A percentile compares a stretch with the other conserved stretches of the same genome.
phyloP scores from a whole-genome alignment of 2,329 filamentous ascomycete genomes.

The Pseudocercospora macadamiae region DNA sequence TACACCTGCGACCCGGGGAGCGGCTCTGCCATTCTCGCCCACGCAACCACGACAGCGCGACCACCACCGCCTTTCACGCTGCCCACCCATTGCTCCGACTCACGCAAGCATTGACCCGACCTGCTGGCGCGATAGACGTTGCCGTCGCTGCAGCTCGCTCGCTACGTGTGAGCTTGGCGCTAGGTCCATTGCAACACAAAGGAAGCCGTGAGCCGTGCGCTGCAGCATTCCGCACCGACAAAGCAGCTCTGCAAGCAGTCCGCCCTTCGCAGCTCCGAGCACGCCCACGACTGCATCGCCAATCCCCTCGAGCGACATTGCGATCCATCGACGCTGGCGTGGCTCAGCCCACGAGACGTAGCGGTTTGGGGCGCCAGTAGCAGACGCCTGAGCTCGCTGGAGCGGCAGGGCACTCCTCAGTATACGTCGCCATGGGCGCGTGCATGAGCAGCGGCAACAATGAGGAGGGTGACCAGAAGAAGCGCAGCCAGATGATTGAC shows the following conservation, averaged over 20 bases:
- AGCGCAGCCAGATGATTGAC: conserved; percentile 95
- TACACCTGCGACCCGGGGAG: neutral
- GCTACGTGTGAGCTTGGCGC: neutral
- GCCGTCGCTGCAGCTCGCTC: conserved; percentile 7
- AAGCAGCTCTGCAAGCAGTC: conserved; percentile 22
- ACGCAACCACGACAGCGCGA: conserved; percentile 4
- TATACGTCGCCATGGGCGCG: conserved; percentile 69
- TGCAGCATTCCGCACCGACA: conserved; percentile 26
- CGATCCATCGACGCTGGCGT: conserved; percentile 16
- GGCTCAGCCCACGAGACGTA: conserved; percentile 21
- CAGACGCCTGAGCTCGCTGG: conserved; percentile 32
- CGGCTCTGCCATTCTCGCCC: neutral
- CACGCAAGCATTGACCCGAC: no score
- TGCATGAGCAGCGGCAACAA: conserved; percentile 90
- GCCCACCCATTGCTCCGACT: neutral
- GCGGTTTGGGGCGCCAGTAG: conserved; percentile 28
- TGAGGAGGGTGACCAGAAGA: conserved; percentile 87
- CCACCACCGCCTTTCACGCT: neutral
- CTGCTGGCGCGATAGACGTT: neutral
- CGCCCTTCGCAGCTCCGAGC: conserved; percentile 6
- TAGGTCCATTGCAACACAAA: conserved; percentile 15
- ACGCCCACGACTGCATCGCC: neutral
- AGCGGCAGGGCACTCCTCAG: conserved; percentile 28
- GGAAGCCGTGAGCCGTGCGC: conserved; percentile 21
- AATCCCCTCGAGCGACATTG: conserved; percentile 4